Percentiles rank a stretch among this genome's conserved stretches.
These are phyloP conservation scores for Penicillium sp. DNA, from an alignment of 2,329 filamentous ascomycete genomes.

Conservation along the genomic window DNA sequence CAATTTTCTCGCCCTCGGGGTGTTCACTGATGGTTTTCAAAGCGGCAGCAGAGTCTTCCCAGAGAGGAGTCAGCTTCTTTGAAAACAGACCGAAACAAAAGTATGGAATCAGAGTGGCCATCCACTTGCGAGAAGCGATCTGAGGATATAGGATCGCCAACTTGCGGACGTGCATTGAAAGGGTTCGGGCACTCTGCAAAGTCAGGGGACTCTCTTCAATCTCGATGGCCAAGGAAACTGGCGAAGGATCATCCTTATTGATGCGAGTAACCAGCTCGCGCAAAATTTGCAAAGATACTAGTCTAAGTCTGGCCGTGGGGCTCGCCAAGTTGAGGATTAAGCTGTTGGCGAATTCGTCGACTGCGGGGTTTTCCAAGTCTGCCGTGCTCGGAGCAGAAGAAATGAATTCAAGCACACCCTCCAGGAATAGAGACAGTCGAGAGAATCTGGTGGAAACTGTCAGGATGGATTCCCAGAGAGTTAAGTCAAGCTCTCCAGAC, in stretches of 20 bases:
- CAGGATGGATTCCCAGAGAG: slow-evolving; percentile 65
- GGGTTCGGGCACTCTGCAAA: slow-evolving; percentile 71
- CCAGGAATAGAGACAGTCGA: slow-evolving; percentile 65
- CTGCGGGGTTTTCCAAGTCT: slow-evolving; percentile 52
- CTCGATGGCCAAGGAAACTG: slow-evolving; percentile 64
- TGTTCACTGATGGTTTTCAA: slow-evolving; percentile 72
- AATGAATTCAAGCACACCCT: slow-evolving; percentile 58
- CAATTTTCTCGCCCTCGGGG: slow-evolving; percentile 68
- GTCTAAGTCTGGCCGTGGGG: slow-evolving; percentile 71
- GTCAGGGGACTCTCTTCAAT: slow-evolving; percentile 78
- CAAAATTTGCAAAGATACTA: slow-evolving; percentile 72
- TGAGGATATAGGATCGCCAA: slow-evolving; percentile 66
- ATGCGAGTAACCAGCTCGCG: slow-evolving; percentile 57
- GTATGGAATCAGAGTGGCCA: slow-evolving; percentile 70
- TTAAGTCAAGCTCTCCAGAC: slow-evolving; percentile 58
- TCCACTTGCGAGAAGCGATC: slow-evolving; percentile 60
- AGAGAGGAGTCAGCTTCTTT: slow-evolving; percentile 78
- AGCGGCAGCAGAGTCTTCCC: slow-evolving; percentile 78
- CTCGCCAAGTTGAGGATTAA: slow-evolving; percentile 73
- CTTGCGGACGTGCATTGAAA: slow-evolving; percentile 84
- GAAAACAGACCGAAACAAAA: slow-evolving; percentile 91
- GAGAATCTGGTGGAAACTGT: slow-evolving; percentile 67
- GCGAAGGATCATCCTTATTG: slow-evolving; percentile 47
- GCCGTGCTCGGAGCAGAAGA: slow-evolving; percentile 27
- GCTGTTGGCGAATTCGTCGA: slow-evolving; percentile 62